These are phyloP conservation scores for Puccinia horiana DNA, from an alignment of 1,284 basidiomycete genomes.

Conservation along the genomic window DNA sequence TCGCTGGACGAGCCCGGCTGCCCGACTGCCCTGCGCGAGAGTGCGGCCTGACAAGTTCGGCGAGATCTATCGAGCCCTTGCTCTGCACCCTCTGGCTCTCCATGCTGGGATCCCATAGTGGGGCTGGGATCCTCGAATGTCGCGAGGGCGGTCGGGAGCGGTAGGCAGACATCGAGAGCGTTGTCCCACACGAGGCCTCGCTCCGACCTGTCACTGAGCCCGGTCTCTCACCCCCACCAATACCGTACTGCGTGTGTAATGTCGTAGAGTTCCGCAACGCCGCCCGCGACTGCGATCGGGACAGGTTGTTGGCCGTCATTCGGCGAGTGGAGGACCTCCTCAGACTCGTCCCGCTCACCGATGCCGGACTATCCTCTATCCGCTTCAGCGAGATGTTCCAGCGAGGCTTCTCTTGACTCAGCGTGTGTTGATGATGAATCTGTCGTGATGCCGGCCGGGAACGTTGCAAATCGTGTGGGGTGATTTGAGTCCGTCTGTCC, in stretches of 20 bases:
- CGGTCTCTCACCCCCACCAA: not conserved
- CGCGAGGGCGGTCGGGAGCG: constrained; percentile 27
- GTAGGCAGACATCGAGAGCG: constrained; percentile 1
- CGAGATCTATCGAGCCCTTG: not conserved
- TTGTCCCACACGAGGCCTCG: constrained; percentile 26
- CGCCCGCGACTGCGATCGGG: not conserved
- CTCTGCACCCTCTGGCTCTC: not conserved
- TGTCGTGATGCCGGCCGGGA: not conserved
- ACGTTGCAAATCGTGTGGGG: not conserved
- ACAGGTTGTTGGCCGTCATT: not conserved
- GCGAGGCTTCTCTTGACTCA: constrained; percentile 24
- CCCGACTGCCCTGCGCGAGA: not conserved
- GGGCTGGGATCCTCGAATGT: constrained; percentile 33
- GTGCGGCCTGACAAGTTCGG: constrained; percentile 2
- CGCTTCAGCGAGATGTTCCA: constrained; percentile 48
- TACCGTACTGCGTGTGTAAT: not conserved
- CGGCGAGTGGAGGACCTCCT: not conserved
- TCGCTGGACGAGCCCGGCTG: not conserved
- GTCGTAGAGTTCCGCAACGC: not conserved
- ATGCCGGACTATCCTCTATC: not conserved
- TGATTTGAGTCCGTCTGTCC: not conserved
- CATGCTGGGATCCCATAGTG: constrained; percentile 27
- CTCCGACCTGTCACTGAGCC: constrained; percentile 8
- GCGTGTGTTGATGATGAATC: not conserved
- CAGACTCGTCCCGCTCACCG: not conserved